Evolutionary conservation across 2,329 filamentous ascomycete genomes (phyloP).

Genomic region (Ophiosphaerella herpotricha): DNA sequence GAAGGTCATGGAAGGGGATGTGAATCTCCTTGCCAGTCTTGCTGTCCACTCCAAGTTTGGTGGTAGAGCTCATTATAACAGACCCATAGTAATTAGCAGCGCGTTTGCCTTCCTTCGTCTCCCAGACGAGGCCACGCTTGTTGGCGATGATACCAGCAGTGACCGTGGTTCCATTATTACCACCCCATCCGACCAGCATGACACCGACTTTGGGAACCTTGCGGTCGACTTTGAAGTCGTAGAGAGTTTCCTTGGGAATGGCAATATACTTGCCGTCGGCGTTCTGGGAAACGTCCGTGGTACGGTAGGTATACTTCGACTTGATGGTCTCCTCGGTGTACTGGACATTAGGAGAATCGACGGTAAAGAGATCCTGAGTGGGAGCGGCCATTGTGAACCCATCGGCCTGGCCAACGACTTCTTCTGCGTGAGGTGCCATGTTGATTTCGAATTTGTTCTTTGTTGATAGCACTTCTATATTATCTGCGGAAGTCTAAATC

Average conservation of each 20-base stretch:
- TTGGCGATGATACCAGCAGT: conserved; percentile 98
- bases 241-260: conserved; percentile 83
- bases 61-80: conserved; percentile 93
- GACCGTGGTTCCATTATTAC: conserved; percentile 97
- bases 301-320: conserved; percentile 96
- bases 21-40: conserved; percentile 89
- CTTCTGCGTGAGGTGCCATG: conserved; percentile 95
- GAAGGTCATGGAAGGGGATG: conserved; percentile 89
- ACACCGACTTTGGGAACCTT: conserved; percentile 90
- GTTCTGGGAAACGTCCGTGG: conserved; percentile 76
- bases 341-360: conserved; percentile 87
- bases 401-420: conserved; percentile 60
- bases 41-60: conserved; percentile 90
- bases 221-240: conserved; percentile 97
- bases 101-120: conserved; percentile 86
- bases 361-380: conserved; percentile 73
- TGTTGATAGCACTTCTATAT: conserved; percentile 30
- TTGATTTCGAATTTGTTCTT: conserved; percentile 43
- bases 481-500: conserved; percentile 54
- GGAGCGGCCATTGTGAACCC: conserved; percentile 53
- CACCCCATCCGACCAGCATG: conserved; percentile 97
- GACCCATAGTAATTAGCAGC: conserved; percentile 98
- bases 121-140: conserved; percentile 82
- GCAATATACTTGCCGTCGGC: conserved; percentile 79
- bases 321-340: conserved; percentile 89